Evolutionary conservation across 371 early-diverging fungal species (phyloP), one percentile per base, ranked within the genome.

Genomic region (Capniomyces stellatus): DNA sequence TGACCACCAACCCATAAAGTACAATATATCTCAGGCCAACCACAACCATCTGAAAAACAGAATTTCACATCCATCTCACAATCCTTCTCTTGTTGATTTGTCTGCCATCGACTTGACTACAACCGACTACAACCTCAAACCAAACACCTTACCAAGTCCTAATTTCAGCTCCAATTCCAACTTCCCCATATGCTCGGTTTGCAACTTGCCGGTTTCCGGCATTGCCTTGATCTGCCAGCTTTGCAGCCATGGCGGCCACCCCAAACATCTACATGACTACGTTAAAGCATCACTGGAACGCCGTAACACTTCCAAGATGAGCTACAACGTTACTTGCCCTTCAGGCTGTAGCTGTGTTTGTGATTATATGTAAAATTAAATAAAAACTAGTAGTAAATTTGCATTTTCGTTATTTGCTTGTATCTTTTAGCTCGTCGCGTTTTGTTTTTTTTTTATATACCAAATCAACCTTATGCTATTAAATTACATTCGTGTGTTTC

Each of bases 211-310:
- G 47, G 65, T 64, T 4, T 60, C 58, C 22, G 65, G 65, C 22
- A 56, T 59, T 39, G 65, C 65, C 40, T 49, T 64, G 44, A 58
- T 64, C 23, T 64, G 65, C 60, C 65, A 63, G 19, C 54, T 58
- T 1, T 64, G 65, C 27, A 60, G 65, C 8, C 65, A 64, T 15
- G 65, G 65, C 54, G 65, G 65, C 3, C 65, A 64, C 46, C 64
- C 62, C 43, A 59, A 59, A 47, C 65, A 64, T 18, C 35, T 35
- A 10, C 6, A 35, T 15, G 35, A 6, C 35, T 35, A 35, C 15
- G 35, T 35, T 35, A 15, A 6, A 35, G 6, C 15, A 10, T 35
- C 35, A n/a, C n/a, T n/a, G n/a, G n/a, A n/a, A n/a, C n/a, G n/a
- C 15, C 6, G 15, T 10, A 35, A 35, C 10, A 10, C 35, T 15